Evolutionary conservation across 495 filamentous ascomycete genomes (phyloP).

Genomic region (Xylaria flabelliformis): DNA sequence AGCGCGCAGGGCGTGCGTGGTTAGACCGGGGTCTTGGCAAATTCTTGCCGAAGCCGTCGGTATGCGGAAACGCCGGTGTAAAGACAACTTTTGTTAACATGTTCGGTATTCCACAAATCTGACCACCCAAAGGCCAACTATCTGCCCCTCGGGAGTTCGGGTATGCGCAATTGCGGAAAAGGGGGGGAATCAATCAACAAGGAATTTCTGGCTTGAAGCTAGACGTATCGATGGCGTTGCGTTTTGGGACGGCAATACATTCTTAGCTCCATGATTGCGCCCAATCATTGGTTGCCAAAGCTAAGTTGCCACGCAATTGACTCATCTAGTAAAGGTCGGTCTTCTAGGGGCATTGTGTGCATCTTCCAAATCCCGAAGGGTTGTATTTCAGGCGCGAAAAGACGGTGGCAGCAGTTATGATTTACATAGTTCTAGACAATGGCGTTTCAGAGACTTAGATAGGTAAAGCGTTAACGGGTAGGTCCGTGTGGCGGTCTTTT

Average conservation of each 20-base stretch:
- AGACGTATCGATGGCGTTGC: background rate
- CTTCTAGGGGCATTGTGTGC: background rate
- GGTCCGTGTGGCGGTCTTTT: background rate
- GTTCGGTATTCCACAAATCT: conserved; percentile 13
- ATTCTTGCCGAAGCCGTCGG: conserved; percentile 2
- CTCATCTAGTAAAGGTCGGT: background rate
- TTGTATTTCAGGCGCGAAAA: background rate
- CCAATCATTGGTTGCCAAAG: background rate
- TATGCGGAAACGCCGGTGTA: conserved; percentile 4
- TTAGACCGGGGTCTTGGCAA: conserved; percentile 9
- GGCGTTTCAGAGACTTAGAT: background rate
- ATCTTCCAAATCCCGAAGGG: conserved; percentile 1
- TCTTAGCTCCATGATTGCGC: background rate
- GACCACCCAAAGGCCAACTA: conserved; percentile 12
- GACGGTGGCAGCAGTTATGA: background rate
- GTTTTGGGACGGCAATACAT: background rate
- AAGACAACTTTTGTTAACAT: background rate
- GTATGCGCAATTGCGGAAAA: background rate
- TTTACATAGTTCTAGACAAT: background rate
- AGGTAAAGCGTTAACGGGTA: background rate
- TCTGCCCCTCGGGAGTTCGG: background rate
- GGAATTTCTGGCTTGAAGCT: background rate
- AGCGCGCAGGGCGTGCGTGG: background rate
- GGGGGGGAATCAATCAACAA: background rate
- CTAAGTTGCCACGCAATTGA: background rate